These are phyloP conservation scores for Copromyces sp. DNA, from an alignment of 495 filamentous ascomycete species.

Conservation along the genomic window DNA sequence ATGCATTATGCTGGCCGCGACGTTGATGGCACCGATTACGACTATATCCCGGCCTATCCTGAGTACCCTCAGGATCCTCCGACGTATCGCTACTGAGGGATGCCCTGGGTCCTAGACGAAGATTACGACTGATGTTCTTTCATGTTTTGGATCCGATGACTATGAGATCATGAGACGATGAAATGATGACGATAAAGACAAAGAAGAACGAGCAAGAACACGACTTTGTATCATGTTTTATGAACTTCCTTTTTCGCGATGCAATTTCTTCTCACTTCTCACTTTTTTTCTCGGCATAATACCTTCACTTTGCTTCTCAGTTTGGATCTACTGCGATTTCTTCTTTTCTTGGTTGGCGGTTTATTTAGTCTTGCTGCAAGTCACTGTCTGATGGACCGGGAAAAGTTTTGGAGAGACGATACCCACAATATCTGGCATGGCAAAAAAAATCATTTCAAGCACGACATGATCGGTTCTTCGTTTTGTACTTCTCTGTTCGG, in stretches of 20 bases:
- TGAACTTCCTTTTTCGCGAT: background rate
- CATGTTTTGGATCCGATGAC: background rate
- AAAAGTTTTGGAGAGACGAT: background rate
- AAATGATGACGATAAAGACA: slow-evolving; percentile 10
- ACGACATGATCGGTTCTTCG: background rate
- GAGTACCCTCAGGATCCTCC: background rate
- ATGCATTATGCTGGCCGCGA: slow-evolving; percentile 9
- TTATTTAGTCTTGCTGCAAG: background rate
- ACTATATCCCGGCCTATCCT: slow-evolving; percentile 13
- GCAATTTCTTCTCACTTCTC: background rate
- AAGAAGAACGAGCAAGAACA: background rate
- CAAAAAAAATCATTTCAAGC: background rate
- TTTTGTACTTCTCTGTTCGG: background rate
- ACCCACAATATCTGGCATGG: background rate
- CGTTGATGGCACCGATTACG: slow-evolving; percentile 2
- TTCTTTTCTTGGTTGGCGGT: background rate
- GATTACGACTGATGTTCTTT: background rate
- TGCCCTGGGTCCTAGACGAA: background rate
- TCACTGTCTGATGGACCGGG: background rate
- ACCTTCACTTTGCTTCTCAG: background rate
- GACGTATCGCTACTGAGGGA: background rate
- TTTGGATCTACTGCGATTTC: background rate
- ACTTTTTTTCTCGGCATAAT: background rate
- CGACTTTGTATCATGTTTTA: slow-evolving; percentile 3
- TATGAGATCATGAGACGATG: slow-evolving; percentile 1